These are phyloP conservation scores for Hyaloscypha variabilis DNA, from an alignment of 495 filamentous ascomycete genomes.

Conservation along the genomic window DNA sequence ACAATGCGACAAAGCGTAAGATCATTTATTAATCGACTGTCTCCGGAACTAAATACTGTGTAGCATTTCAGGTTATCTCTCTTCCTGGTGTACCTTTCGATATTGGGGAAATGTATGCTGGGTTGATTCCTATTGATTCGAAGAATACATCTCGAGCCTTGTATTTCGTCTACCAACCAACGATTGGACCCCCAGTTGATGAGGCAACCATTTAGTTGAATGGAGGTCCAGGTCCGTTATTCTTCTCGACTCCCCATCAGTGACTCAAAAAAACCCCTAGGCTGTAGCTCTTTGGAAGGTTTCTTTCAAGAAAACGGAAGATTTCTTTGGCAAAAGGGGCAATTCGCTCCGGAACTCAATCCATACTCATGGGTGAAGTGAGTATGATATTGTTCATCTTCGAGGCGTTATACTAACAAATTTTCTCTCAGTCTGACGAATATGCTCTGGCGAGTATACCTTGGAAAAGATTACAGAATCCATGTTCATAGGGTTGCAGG, in stretches of 20 bases:
- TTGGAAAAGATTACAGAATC: too few species aligned
- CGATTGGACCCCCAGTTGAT: constrained; percentile 51
- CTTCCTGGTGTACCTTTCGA: constrained; percentile 77
- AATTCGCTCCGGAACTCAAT: constrained; percentile 63
- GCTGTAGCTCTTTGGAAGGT: constrained; percentile 70
- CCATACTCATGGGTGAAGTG: constrained; percentile 72
- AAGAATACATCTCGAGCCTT: constrained; percentile 6
- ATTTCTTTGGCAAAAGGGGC: constrained; percentile 73
- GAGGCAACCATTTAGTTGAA: constrained; percentile 76
- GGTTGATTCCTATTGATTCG: constrained; percentile 69
- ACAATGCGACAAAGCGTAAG: too few species aligned
- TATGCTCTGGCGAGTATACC: too few species aligned
- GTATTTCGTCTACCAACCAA: neutral
- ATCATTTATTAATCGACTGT: too few species aligned
- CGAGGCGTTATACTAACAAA: too few species aligned
- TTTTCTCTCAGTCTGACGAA: too few species aligned
- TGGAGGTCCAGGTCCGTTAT: constrained; percentile 52
- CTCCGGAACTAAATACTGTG: too few species aligned
- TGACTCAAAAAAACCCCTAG: constrained; percentile 41
- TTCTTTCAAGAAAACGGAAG: constrained; percentile 78
- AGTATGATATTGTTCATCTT: too few species aligned
- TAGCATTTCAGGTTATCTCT: too few species aligned
- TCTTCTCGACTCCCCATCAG: neutral
- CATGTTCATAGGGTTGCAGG: too few species aligned
- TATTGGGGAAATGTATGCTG: constrained; percentile 76